Evolutionary conservation across 202 grass and related monocot genomes (phyloP), one percentile per base, ranked within the genome.

Genomic region (Bolboschoenoplectus hybrid): DNA sequence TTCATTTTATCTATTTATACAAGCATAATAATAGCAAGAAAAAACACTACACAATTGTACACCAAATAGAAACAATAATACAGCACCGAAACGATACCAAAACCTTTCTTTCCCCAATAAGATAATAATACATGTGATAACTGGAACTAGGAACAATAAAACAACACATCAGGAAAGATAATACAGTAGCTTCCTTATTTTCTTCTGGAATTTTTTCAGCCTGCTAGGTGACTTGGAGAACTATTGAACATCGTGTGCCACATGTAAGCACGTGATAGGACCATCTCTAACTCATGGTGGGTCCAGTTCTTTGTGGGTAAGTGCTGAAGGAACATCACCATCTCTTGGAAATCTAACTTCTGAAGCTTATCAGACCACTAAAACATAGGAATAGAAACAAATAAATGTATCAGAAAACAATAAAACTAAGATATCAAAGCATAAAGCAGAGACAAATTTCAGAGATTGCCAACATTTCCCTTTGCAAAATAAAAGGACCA

Each of bases 221-320:
- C 72, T 3, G 88, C 93, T 13, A 96, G 92, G 78, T 99, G 97
- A 81, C 91, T 99, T 9, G 97, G 97, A 10, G 93, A 99, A 87
- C 93, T 99, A 81, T 95, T 99, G 87, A 98, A 98, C 97, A 96
- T 92, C 0, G 93, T 89, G 86, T 99, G 90, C 97, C 97, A 99
- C 97, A 99, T 99, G 88, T 92, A 99, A 35, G 97, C 92, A 70
- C 90, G 85, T 19, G 97, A 99, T 46, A 99, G 92, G 35, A 99
- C 92, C 89, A 95, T 94, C 89, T 95, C 90, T 49, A 95, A 93
- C 85, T 94, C 90, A 0, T 95, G 74, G 88, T 95, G 91, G 1
- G 82, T 86, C 93, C 97, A 99, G 50, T 91, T 93, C 89, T 89
- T 91, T 3, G 97, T 99, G 0, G 90, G 97, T 20, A 99, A 85